Percentiles rank a stretch among this genome's conserved stretches.
phyloP scores from a whole-genome alignment of 2,329 filamentous ascomycete genomes.

The Tolypocladium sp. region DNA sequence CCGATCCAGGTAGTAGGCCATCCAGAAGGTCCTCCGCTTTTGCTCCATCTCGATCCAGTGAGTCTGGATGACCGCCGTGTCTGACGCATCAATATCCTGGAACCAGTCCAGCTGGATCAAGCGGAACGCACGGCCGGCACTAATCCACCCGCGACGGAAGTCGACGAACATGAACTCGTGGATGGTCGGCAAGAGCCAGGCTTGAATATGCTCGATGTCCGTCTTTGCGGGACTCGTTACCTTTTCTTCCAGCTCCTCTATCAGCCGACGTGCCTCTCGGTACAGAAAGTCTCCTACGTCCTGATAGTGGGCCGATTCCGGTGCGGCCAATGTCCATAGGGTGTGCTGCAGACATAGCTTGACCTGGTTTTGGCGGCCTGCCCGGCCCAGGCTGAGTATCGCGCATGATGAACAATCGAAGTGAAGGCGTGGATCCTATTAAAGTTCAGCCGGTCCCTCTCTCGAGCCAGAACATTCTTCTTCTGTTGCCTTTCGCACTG shows the following conservation, averaged over 20 bases:
- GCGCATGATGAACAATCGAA: conserved; percentile 9
- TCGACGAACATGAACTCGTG: conserved; percentile 25
- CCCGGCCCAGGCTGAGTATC: conserved; percentile 7
- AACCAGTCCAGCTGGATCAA: conserved; percentile 24
- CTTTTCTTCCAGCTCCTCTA: conserved; percentile 4
- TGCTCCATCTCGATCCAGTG: conserved; percentile 22
- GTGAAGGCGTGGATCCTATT: conserved; percentile 9
- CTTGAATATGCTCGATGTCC: conserved; percentile 21
- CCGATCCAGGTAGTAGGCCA: conserved; percentile 27
- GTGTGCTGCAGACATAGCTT: conserved; percentile 20
- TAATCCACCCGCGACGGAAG: conserved; percentile 25
- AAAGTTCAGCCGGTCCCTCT: conserved; percentile 11
- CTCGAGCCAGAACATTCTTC: not conserved
- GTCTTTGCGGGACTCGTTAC: not conserved
- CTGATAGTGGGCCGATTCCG: conserved; percentile 20
- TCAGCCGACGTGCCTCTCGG: conserved; percentile 2
- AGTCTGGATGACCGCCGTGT: not conserved
- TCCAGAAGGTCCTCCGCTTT: conserved; percentile 27
- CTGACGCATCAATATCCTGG: conserved; percentile 20
- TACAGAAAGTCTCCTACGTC: conserved; percentile 5
- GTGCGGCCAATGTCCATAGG: conserved; percentile 25
- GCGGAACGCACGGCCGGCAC: conserved; percentile 24
- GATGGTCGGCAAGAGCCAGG: conserved; percentile 24
- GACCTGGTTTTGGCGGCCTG: not conserved
- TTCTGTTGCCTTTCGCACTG: too few species aligned